Conservation (phyloP, 164 flowering plant species). For the Macadamia integrifolia region DNA sequence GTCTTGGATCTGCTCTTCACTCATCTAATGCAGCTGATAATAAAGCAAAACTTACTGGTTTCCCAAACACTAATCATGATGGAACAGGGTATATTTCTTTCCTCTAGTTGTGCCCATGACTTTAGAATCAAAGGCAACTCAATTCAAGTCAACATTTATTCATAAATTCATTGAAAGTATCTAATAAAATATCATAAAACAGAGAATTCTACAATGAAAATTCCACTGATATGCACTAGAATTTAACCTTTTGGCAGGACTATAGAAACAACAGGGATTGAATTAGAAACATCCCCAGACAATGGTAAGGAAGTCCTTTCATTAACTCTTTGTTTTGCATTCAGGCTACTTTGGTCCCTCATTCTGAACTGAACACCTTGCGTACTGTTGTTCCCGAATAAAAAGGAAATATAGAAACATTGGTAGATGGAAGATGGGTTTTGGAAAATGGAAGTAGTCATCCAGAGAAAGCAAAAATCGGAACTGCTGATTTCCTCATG, state of each 20-base stretch:
- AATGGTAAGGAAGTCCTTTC: conserved; percentile 11
- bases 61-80: conserved; percentile 15
- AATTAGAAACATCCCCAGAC: conserved; percentile 4
- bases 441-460: conserved; percentile 28
- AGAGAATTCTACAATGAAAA: too few species aligned
- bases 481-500: conserved; percentile 64
- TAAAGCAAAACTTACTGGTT: conserved; percentile 40
- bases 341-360: neutral
- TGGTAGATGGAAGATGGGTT: conserved; percentile 27
- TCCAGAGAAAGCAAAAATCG: conserved; percentile 43
- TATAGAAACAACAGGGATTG: conserved; percentile 6
- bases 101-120: neutral
- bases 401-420: too few species aligned
- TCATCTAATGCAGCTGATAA: conserved; percentile 68
- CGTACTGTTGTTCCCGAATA: too few species aligned
- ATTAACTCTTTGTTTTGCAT: neutral
- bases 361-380: too few species aligned
- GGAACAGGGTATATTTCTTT: conserved; percentile 28
- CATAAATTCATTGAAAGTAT: too few species aligned
- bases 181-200: too few species aligned
- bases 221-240: neutral
- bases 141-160: too few species aligned
- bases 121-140: neutral
- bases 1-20: conserved; percentile 73
- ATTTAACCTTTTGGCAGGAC: conserved; percentile 11